These are phyloP conservation scores for Phoma herbarum DNA, from an alignment of 2,329 filamentous ascomycete species.

Conservation along the genomic window DNA sequence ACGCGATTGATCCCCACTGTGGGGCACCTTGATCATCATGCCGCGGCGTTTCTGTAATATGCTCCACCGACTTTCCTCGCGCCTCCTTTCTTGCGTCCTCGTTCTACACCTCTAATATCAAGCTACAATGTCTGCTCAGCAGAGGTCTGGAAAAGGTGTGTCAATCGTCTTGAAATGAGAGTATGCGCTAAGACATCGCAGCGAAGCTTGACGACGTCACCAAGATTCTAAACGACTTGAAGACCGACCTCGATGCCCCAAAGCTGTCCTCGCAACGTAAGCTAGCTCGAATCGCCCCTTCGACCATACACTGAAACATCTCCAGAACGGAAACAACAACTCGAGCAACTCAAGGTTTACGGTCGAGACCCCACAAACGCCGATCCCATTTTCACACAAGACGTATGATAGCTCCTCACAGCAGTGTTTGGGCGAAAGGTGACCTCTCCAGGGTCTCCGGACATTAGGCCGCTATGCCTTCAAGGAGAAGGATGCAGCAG, in stretches of 20 bases:
- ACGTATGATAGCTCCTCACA: slow-evolving; percentile 60
- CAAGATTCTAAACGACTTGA: slow-evolving; percentile 68
- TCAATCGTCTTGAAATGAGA: neutral
- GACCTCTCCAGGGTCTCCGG: slow-evolving; percentile 70
- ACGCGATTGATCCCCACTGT: slow-evolving; percentile 18
- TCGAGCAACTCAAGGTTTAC: slow-evolving; percentile 76
- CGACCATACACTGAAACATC: neutral
- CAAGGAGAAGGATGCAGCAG: slow-evolving; percentile 65
- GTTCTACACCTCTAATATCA: neutral
- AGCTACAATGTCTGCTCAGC: slow-evolving; percentile 12
- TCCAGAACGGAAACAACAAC: slow-evolving; percentile 67
- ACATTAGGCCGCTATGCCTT: slow-evolving; percentile 79
- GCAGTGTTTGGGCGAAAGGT: slow-evolving; percentile 16
- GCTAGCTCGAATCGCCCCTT: slow-evolving; percentile 24
- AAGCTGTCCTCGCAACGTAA: slow-evolving; percentile 68
- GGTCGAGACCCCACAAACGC: slow-evolving; percentile 76
- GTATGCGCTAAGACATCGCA: slow-evolving; percentile 11
- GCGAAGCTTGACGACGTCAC: slow-evolving; percentile 77
- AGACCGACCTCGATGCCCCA: slow-evolving; percentile 67
- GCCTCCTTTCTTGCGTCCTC: neutral
- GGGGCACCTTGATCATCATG: slow-evolving; percentile 22
- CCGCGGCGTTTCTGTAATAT: slow-evolving; percentile 11
- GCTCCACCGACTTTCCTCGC: slow-evolving; percentile 5
- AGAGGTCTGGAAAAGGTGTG: slow-evolving; percentile 34
- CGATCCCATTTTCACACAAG: slow-evolving; percentile 83